These are phyloP conservation scores for Coemansia sp. DNA, from an alignment of 192 early-diverging fungal genomes.

Conservation along the genomic window DNA sequence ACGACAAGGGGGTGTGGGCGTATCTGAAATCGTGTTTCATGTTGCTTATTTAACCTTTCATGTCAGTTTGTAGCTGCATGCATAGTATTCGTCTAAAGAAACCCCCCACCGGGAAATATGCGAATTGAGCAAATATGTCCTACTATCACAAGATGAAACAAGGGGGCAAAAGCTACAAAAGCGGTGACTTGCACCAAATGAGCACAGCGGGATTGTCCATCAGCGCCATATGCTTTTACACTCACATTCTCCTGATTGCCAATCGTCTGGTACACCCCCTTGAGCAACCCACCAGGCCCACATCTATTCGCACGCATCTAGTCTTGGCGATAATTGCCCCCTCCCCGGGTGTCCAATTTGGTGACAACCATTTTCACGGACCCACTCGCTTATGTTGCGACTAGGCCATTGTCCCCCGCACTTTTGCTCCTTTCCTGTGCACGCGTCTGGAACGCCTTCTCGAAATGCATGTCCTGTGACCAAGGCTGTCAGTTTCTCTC, in stretches of 20 bases:
- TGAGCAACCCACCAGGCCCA: neutral
- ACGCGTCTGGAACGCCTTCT: too few relatives aligned
- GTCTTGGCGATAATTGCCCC: neutral
- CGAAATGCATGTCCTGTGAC: too few relatives aligned
- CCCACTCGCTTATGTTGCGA: too few relatives aligned
- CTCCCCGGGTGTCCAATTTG: neutral
- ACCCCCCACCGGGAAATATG: neutral
- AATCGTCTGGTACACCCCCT: neutral
- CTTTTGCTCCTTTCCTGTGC: too few relatives aligned
- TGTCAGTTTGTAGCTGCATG: neutral
- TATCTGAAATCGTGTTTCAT: neutral
- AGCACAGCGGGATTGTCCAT: neutral
- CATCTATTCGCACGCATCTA: slow-evolving; percentile 2
- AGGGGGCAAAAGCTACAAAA: neutral
- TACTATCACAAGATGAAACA: neutral
- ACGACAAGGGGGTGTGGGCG: neutral
- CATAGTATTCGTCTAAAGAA: neutral
- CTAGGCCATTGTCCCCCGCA: too few relatives aligned
- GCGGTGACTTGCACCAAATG: neutral
- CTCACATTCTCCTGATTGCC: neutral
- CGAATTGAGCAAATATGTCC: neutral
- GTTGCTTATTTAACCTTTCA: neutral
- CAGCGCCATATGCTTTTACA: neutral
- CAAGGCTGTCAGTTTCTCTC: too few relatives aligned
- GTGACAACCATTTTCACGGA: too few relatives aligned